phyloP scores from a whole-genome alignment of 306 rosid species.

The Carpinus viminea region DNA sequence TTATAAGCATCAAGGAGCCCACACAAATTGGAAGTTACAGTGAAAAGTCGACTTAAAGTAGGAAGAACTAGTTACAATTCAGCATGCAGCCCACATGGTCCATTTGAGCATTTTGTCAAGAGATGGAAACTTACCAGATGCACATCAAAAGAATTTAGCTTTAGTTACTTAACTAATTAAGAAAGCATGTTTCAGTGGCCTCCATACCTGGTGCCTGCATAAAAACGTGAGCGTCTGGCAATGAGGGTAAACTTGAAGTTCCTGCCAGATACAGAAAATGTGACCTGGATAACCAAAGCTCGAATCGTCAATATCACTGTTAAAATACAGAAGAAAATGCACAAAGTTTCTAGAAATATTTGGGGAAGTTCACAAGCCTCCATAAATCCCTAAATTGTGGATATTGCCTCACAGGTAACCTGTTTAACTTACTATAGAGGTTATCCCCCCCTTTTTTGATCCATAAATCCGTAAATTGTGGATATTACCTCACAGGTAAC shows the following conservation, averaged over 20 bases:
- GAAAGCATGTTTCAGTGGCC: slow-evolving; percentile 12
- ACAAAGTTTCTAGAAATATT: slow-evolving; percentile 1
- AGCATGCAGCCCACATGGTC: slow-evolving; percentile 1
- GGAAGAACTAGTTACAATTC: neutral
- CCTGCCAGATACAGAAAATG: slow-evolving; percentile 64
- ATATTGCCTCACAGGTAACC: neutral
- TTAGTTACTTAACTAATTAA: slow-evolving; percentile 14
- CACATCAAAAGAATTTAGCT: slow-evolving; percentile 12
- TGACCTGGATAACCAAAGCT: slow-evolving; percentile 53
- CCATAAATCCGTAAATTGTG: slow-evolving; percentile 8
- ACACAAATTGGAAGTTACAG: slow-evolving; percentile 1
- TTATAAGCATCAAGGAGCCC: slow-evolving; percentile 12
- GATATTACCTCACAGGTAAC: neutral
- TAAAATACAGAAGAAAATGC: slow-evolving; percentile 10
- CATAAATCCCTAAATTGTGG: slow-evolving; percentile 8
- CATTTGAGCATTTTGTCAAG: neutral
- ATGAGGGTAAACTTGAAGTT: slow-evolving; percentile 72
- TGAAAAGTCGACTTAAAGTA: slow-evolving; percentile 9
- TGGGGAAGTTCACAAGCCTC: slow-evolving; percentile 18
- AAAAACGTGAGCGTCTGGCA: slow-evolving; percentile 94
- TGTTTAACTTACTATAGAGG: neutral
- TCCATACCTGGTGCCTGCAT: slow-evolving; percentile 94
- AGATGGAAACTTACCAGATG: slow-evolving; percentile 7
- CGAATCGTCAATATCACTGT: slow-evolving; percentile 30
- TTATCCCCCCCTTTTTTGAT: neutral